These are phyloP conservation scores for Rhodosorus marinus DNA, from an alignment of 23 red algal genomes.

Conservation along the genomic window DNA sequence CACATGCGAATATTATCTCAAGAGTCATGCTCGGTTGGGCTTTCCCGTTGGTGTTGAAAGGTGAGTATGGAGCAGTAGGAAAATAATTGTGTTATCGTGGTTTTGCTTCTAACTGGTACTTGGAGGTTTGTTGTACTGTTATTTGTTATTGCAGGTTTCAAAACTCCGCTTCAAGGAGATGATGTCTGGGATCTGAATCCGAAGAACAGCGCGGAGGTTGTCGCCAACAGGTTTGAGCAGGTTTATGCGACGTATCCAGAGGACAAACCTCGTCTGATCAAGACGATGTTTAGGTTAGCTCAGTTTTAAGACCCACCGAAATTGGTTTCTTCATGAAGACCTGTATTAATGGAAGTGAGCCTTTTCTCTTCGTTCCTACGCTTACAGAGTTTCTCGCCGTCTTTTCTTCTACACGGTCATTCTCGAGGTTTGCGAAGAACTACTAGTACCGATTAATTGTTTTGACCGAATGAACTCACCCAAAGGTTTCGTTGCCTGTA, in stretches of 20 bases:
- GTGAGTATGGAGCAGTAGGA: too few relatives aligned
- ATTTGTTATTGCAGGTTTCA: slow-evolving; percentile 45
- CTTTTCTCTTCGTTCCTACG: slow-evolving; percentile 4
- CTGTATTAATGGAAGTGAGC: background rate
- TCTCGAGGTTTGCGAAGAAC: slow-evolving; percentile 45
- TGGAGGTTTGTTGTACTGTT: too few relatives aligned
- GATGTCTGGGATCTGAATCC: slow-evolving; percentile 51
- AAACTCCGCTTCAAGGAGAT: slow-evolving; percentile 27
- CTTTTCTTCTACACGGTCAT: slow-evolving; percentile 15
- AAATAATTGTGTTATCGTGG: too few relatives aligned
- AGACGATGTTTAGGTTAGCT: slow-evolving; percentile 2
- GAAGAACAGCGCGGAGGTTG: slow-evolving; percentile 2
- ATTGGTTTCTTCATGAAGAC: background rate
- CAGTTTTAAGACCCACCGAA: background rate
- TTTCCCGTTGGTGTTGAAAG: too few relatives aligned
- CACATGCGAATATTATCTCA: background rate
- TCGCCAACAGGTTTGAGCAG: background rate
- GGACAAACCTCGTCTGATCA: background rate
- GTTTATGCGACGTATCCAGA: slow-evolving; percentile 1
- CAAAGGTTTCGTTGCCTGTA: slow-evolving; percentile 7
- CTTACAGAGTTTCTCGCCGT: slow-evolving; percentile 9
- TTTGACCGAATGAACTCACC: slow-evolving; percentile 39
- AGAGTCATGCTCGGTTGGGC: background rate
- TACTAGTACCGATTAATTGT: slow-evolving; percentile 24
- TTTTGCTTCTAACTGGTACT: too few relatives aligned